Percentiles rank a stretch among this genome's conserved stretches.
Conservation (phyloP, 1,139 yeast genomes). For the Pichia sp. region DNA sequence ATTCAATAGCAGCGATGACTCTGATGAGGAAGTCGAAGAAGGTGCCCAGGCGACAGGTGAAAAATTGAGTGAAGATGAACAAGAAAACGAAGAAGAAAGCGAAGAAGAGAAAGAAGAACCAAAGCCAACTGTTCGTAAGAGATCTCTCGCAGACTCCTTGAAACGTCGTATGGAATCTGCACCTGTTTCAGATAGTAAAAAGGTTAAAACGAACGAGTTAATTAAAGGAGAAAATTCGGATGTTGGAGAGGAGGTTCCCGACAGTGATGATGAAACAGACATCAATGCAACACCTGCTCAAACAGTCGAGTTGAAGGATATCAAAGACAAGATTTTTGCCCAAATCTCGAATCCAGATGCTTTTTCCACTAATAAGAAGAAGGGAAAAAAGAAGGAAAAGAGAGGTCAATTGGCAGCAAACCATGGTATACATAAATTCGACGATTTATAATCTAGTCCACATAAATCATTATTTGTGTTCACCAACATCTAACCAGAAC, state of each 20-base stretch:
- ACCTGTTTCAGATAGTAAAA: neutral
- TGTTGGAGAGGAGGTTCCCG: conserved; percentile 10
- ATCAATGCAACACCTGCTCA: conserved; percentile 1
- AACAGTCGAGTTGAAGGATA: conserved; percentile 12
- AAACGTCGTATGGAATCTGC: conserved; percentile 5
- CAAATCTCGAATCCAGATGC: conserved; percentile 19
- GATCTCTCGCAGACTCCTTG: conserved; percentile 10
- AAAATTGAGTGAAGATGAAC: conserved; percentile 7
- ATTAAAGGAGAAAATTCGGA: conserved; percentile 3
- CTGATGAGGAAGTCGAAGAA: conserved; percentile 11
- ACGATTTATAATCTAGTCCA: conserved; percentile 36
- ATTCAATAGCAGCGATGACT: conserved; percentile 3
- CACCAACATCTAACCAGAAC: too few relatives aligned
- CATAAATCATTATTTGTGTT: too few relatives aligned
- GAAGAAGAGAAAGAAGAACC: conserved; percentile 14
- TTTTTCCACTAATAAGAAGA: conserved; percentile 31
- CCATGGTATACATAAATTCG: conserved; percentile 62
- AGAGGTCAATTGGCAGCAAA: conserved; percentile 25
- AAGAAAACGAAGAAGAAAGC: conserved; percentile 18
- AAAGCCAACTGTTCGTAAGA: conserved; percentile 5
- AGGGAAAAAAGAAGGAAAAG: conserved; percentile 45
- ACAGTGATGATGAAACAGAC: conserved; percentile 10
- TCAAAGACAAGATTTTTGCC: conserved; percentile 19
- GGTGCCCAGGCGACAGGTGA: conserved; percentile 7
- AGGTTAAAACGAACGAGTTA: neutral